Conservation (phyloP, 2,329 filamentous ascomycete species). For the Cordyceps militaris region DNA sequence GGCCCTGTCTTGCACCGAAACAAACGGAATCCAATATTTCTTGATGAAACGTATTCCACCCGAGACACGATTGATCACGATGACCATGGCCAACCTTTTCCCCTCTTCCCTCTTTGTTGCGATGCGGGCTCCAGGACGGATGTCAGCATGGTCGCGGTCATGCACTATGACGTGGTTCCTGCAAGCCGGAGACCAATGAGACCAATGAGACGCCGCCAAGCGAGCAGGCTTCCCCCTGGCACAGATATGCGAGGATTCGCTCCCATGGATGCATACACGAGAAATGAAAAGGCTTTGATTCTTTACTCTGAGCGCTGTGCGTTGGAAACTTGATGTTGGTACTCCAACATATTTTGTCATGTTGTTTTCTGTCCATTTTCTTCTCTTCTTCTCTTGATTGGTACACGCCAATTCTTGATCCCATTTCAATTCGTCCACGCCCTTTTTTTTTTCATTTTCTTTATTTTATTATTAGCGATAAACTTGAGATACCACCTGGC, state of each 20-base stretch:
- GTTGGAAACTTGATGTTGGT: neutral
- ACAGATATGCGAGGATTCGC: neutral
- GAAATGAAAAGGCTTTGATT: slow-evolving; percentile 1
- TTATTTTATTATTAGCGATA: slow-evolving; percentile 4
- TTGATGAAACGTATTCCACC: neutral
- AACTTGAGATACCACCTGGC: slow-evolving; percentile 12
- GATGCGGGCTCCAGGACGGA: neutral
- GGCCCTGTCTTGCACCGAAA: neutral
- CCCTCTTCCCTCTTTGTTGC: neutral
- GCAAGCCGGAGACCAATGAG: neutral
- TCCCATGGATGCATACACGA: neutral
- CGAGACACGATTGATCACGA: neutral
- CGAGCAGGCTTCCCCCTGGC: neutral
- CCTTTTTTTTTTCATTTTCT: neutral
- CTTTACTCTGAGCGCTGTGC: neutral
- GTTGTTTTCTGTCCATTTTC: neutral
- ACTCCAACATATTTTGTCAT: neutral
- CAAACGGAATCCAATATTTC: neutral
- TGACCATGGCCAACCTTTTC: neutral
- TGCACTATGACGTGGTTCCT: slow-evolving; percentile 7
- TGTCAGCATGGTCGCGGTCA: neutral
- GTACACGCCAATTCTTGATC: neutral
- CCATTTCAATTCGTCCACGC: neutral
- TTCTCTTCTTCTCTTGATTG: neutral
- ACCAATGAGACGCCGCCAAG: neutral